These are phyloP conservation scores for Erigeron canadensis DNA, from an alignment of 129 eudicot genomes.

Conservation along the genomic window DNA sequence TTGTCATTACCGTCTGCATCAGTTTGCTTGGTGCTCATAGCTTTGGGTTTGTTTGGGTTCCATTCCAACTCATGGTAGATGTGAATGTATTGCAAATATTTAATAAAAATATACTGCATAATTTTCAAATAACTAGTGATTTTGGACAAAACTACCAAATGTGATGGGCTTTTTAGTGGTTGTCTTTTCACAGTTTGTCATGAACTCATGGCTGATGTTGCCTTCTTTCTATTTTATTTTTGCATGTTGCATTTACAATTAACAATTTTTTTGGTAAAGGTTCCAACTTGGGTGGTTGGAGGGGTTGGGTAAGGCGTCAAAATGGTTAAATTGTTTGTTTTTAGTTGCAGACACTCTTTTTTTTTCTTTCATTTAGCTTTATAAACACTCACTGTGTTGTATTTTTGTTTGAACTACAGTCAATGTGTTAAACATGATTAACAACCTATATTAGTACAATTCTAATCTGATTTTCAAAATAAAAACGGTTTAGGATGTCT, in stretches of 20 bases:
- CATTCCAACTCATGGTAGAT: background rate
- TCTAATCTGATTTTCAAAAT: background rate
- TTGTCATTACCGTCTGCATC: background rate
- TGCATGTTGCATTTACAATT: background rate
- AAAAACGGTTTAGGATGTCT: background rate
- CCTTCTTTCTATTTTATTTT: background rate
- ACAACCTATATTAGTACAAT: background rate
- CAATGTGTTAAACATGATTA: background rate
- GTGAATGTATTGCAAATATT: background rate
- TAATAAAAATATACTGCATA: background rate
- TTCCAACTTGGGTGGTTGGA: background rate
- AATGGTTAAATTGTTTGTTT: background rate
- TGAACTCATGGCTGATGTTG: too few relatives aligned
- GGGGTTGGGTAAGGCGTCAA: background rate
- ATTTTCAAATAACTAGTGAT: background rate
- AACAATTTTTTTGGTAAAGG: background rate
- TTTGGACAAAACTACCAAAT: background rate
- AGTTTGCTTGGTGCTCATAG: slow-evolving; percentile 1
- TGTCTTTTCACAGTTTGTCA: background rate
- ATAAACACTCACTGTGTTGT: background rate
- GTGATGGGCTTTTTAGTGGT: background rate
- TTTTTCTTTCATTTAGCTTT: background rate
- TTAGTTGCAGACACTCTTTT: too few relatives aligned
- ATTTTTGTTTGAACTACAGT: background rate
- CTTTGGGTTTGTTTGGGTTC: background rate